phyloP scores from a whole-genome alignment of 371 early-diverging fungal species.

The Rhizopus microsporus region DNA sequence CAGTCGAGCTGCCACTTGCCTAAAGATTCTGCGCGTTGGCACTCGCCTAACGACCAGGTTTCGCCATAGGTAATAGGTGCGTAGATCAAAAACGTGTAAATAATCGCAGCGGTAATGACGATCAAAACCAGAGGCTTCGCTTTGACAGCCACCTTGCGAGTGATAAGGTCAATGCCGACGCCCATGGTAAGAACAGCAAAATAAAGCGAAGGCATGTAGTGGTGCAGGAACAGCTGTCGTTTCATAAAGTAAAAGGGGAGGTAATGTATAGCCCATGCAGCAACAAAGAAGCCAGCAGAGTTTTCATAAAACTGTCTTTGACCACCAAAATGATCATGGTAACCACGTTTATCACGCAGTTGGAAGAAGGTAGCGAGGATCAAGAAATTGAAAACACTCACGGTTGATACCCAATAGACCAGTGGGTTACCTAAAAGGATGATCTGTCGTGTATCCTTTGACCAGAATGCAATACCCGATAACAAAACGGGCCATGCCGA shows the following conservation, averaged over 20 bases:
- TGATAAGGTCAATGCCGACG: conserved; percentile 72
- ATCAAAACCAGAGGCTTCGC: conserved; percentile 39
- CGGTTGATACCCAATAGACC: conserved; percentile 83
- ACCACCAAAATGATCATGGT: conserved; percentile 50
- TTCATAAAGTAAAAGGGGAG: conserved; percentile 94
- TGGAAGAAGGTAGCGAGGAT: conserved; percentile 64
- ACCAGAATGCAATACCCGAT: conserved; percentile 93
- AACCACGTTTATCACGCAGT: conserved; percentile 72
- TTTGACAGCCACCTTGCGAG: conserved; percentile 42
- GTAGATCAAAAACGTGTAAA: conserved; percentile 61
- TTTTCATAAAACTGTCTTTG: conserved; percentile 50
- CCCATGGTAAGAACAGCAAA: conserved; percentile 76
- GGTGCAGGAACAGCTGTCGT: conserved; percentile 94
- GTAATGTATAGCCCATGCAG: conserved; percentile 93
- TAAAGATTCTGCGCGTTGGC: conserved; percentile 13
- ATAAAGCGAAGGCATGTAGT: conserved; percentile 94
- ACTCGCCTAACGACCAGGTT: conserved; percentile 19
- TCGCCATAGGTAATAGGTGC: conserved; percentile 83
- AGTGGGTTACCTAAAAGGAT: conserved; percentile 98
- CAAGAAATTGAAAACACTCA: conserved; percentile 64
- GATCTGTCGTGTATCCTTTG: conserved; percentile 65
- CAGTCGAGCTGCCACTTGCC: conserved; percentile 20
- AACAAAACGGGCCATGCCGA: conserved; percentile 83
- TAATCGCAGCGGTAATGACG: conserved; percentile 40
- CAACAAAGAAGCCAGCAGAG: conserved; percentile 77